Evolutionary conservation across 805 yeast genomes (phyloP), one percentile per base, ranked within the genome.

Genomic region (Candida sithepensis): DNA sequence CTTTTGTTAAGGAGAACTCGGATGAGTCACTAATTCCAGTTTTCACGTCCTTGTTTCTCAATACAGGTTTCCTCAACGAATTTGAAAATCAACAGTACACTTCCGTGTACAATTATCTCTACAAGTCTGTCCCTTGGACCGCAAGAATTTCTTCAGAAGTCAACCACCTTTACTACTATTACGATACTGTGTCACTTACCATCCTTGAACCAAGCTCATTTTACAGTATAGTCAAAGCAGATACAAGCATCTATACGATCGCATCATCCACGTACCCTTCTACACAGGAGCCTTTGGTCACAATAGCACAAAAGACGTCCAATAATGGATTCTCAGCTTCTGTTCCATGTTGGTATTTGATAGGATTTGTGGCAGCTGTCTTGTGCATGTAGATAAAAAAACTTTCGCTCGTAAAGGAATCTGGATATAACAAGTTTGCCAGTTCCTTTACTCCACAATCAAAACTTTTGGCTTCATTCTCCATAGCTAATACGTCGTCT

Each of bases 111-210:
- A 28, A 45, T 13, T 44, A 48, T 40, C 41, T 53, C 23, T 53
- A 44, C 50, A 50, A 52, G 20, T 44, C 48, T 14, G 54, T 45
- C 16, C 54, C 53, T 2, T 53, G 50, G 28, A 33, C 52, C 12
- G 10, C 18, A 21, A 44, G 56, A 34, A 33, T 53, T 16, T 43
- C 38, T 13, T 26, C 45, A 23, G 54, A 48, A 44, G 52, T 50
- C 24, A 41, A 40, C n/a, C 48, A 34, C 20, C 21, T 34, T 5
- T 32, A 32, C 14, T 7, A 12, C 14, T 7, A 8, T 10, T 32
- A 32, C 14, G 36, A 32, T 32, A n/a, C 20, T 4, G 16, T 16
- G 8, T n/a, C 19, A n/a, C 7, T 5, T 5, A 34, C 20, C 21
- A 34, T 13, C 14, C 4, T 6, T 16, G 21, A 34, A 7, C 4